Conservation (phyloP, 2,329 filamentous ascomycete genomes). For the Fusarium acutatum region DNA sequence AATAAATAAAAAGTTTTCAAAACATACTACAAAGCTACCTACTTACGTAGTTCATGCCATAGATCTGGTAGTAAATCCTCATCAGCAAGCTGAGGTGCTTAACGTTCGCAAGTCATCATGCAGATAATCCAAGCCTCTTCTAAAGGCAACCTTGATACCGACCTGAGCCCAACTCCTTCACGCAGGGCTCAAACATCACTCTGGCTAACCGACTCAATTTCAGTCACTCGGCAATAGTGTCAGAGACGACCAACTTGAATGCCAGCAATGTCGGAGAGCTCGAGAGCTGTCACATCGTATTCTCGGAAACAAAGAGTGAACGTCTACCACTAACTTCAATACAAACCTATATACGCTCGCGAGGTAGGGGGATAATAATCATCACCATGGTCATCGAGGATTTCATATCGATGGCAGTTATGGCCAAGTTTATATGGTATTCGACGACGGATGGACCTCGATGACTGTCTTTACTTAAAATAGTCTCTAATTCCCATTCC, state of each 20-base stretch:
- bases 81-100: too few species aligned
- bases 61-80: not conserved
- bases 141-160: fast-evolving
- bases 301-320: too few species aligned
- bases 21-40: not conserved
- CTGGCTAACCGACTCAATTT: not conserved
- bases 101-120: not conserved
- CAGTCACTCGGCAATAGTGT: not conserved
- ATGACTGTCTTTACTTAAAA: not conserved
- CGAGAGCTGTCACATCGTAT: not conserved
- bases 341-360: fast-evolving
- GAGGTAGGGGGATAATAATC: fast-evolving
- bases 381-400: too few species aligned
- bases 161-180: too few species aligned
- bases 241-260: not conserved
- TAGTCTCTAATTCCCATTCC: fast-evolving
- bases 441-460: not conserved
- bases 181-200: too few species aligned
- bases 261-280: fast-evolving
- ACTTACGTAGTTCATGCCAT: fast-evolving
- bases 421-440: not conserved
- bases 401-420: not conserved
- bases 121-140: too few species aligned
- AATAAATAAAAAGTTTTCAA: too few species aligned
- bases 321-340: fast-evolving